Evolutionary conservation across 176 grass and related monocot species (phyloP).

Genomic region (Triticum turgidum): DNA sequence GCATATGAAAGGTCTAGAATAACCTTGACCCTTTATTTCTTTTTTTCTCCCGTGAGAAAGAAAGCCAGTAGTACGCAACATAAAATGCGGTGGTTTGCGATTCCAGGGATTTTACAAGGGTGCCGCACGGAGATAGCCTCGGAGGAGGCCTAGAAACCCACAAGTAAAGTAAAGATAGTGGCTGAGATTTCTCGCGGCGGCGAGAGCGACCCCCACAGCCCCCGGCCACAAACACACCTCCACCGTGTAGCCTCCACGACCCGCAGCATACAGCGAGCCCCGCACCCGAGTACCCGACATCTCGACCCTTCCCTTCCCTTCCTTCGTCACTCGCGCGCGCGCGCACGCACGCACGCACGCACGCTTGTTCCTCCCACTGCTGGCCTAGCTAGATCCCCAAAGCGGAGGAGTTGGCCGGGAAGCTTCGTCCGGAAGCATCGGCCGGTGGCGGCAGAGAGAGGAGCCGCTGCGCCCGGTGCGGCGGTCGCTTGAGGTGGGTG

Average conservation of each 20-base stretch:
- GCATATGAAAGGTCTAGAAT: too few species aligned
- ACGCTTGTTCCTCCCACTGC: background rate
- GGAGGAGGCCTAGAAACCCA: conserved; percentile 58
- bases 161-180: conserved; percentile 93
- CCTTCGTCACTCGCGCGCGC: background rate
- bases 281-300: background rate
- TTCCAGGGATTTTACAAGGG: background rate
- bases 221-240: conserved; percentile 17
- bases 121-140: background rate
- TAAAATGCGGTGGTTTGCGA: background rate
- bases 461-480: conserved; percentile 29
- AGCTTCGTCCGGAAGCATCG: background rate
- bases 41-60: too few species aligned
- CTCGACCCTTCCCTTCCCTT: background rate
- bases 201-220: conserved; percentile 33
- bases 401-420: background rate
- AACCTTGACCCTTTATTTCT: too few species aligned
- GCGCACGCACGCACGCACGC: background rate
- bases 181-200: conserved; percentile 76
- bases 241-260: background rate
- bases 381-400: conserved; percentile 17
- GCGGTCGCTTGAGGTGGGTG: conserved; percentile 56
- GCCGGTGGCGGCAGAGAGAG: background rate
- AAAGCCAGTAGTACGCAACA: too few species aligned
- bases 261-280: conserved; percentile 32